Percentiles rank a stretch among this genome's conserved stretches.
Conservation (phyloP, 108 stramenopile genomes). For the Parietichytrium sp. region DNA sequence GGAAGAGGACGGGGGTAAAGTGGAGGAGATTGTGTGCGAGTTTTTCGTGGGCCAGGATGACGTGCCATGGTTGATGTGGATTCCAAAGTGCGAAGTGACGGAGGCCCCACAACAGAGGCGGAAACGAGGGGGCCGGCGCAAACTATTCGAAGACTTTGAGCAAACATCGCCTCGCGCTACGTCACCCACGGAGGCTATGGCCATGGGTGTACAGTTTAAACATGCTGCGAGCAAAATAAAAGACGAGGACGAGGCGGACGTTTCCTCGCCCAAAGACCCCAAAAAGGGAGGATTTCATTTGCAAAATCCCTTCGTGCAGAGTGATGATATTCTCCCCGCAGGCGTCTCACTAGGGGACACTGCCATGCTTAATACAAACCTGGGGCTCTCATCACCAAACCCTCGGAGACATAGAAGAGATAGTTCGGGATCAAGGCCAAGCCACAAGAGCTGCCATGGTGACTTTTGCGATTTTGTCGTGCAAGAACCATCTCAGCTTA, state of each 20-base stretch:
- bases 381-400: too few relatives aligned
- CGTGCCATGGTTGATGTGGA: conserved; percentile 1
- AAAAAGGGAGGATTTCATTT: too few relatives aligned
- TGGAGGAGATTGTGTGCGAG: too few relatives aligned
- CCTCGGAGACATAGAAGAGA: too few relatives aligned
- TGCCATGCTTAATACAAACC: too few relatives aligned
- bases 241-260: not conserved
- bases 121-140: not conserved
- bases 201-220: not conserved
- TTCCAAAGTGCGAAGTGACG: too few relatives aligned
- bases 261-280: too few relatives aligned
- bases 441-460: conserved; percentile 12
- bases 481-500: not conserved
- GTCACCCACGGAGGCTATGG: not conserved
- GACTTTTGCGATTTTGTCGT: conserved; percentile 34
- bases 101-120: not conserved
- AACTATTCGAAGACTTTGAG: not conserved
- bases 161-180: conserved; percentile 1
- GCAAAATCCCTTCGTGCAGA: too few relatives aligned
- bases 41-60: conserved; percentile 24
- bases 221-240: not conserved
- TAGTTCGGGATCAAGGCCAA: too few relatives aligned
- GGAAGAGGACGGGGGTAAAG: too few relatives aligned
- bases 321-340: too few relatives aligned
- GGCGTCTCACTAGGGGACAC: too few relatives aligned